These are phyloP conservation scores for Serendipita sp. DNA, from an alignment of 768 basidiomycete genomes.

Conservation along the genomic window DNA sequence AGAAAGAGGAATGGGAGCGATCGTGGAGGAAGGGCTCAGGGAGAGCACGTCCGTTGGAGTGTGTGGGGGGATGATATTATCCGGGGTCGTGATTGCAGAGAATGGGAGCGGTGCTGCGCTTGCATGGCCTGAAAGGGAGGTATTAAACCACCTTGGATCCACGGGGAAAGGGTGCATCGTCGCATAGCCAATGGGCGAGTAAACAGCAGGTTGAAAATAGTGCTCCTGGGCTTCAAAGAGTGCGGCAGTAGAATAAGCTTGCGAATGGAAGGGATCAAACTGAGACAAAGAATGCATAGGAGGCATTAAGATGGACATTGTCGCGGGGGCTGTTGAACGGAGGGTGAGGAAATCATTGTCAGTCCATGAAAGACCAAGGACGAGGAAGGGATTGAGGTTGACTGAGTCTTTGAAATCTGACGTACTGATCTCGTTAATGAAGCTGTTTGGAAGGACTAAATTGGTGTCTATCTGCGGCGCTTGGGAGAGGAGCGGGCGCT, in stretches of 20 bases:
- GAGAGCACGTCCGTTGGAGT: not conserved
- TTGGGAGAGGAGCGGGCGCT: no score
- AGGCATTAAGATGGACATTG: constrained; percentile 8
- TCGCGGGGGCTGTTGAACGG: not conserved
- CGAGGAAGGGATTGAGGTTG: not conserved
- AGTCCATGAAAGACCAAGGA: not conserved
- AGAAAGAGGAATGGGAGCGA: constrained; percentile 6
- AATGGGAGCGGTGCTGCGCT: constrained; percentile 3
- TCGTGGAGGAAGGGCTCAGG: constrained; percentile 6
- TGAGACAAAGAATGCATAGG: not conserved
- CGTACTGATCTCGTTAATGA: no score
- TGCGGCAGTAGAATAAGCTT: not conserved
- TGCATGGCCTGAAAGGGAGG: constrained; percentile 2
- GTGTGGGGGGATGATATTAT: constrained; percentile 4
- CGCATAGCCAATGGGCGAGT: constrained; percentile 4
- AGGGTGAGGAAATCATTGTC: not conserved
- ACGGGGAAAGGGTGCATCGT: constrained; percentile 2
- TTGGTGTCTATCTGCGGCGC: no score
- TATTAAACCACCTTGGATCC: constrained; percentile 6
- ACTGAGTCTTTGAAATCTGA: no score
- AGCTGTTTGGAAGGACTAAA: no score
- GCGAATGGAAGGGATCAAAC: not conserved
- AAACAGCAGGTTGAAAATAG: not conserved
- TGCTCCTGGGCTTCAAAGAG: constrained; percentile 1
- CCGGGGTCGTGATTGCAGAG: not conserved